Conservation (phyloP, 208 protist genomes). For the Wallacemonas rigidus region DNA sequence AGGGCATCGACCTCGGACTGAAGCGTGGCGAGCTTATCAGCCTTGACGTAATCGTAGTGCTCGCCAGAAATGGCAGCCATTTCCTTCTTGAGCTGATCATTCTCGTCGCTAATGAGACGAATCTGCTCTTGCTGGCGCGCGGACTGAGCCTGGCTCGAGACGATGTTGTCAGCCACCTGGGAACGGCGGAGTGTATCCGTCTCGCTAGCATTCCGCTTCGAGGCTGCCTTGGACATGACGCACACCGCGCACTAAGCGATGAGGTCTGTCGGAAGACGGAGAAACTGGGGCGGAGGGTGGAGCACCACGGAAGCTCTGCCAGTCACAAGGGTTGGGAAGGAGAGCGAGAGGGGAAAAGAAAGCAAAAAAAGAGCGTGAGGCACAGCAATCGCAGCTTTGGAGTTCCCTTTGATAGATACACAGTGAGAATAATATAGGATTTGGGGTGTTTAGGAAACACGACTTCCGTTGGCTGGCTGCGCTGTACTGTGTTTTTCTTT, state of each 20-base stretch:
- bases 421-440: neutral
- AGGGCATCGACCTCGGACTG: constrained; percentile 88
- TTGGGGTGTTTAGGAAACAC: constrained; percentile 16
- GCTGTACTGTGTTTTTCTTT: neutral
- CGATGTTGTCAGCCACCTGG: constrained; percentile 57
- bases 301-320: too few species aligned
- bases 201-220: constrained; percentile 22
- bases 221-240: constrained; percentile 18
- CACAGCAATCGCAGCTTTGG: neutral
- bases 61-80: constrained; percentile 68
- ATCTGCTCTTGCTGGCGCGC: constrained; percentile 83
- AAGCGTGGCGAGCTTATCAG: constrained; percentile 82
- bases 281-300: too few species aligned
- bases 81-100: constrained; percentile 90
- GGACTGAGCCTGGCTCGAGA: constrained; percentile 59
- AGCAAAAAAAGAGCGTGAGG: neutral
- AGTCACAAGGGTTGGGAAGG: neutral
- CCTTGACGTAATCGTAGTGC: constrained; percentile 87
- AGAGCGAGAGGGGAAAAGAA: neutral
- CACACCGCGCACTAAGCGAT: neutral
- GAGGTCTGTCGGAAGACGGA: too few species aligned
- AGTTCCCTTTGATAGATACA: neutral
- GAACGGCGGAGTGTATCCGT: constrained; percentile 61
- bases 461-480: neutral
- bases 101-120: constrained; percentile 68